A percentile compares a stretch with the other conserved stretches of the same genome.
Evolutionary conservation across 805 yeast species (phyloP).

Genomic region (Pichia cabralensis): DNA sequence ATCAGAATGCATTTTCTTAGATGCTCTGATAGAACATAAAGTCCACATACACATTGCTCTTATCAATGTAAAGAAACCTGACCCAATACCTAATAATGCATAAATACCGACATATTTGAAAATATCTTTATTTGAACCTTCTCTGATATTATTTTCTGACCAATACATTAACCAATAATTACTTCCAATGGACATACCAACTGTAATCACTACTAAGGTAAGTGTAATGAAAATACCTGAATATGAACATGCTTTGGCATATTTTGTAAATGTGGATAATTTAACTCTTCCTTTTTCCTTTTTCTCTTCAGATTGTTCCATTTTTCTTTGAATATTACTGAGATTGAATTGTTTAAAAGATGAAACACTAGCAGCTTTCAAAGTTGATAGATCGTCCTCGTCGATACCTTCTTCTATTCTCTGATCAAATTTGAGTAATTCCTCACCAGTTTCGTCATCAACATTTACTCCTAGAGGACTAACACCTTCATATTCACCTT

Average conservation of each 20-base stretch:
- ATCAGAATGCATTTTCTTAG: slow-evolving; percentile 42
- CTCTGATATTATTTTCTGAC: slow-evolving; percentile 45
- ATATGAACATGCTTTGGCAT: slow-evolving; percentile 50
- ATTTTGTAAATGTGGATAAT: slow-evolving; percentile 40
- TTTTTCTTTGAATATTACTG: slow-evolving; percentile 21
- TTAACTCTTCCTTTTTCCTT: slow-evolving; percentile 54
- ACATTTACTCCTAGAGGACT: slow-evolving; percentile 9
- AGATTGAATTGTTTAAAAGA: slow-evolving; percentile 38
- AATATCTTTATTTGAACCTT: slow-evolving; percentile 34
- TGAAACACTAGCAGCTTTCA: slow-evolving; percentile 57
- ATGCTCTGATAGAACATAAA: slow-evolving; percentile 46
- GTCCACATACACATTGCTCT: slow-evolving; percentile 39
- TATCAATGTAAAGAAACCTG: slow-evolving; percentile 37
- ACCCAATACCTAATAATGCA: slow-evolving; percentile 43
- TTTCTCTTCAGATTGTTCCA: slow-evolving; percentile 41
- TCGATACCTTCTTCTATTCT: slow-evolving; percentile 9
- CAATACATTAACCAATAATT: slow-evolving; percentile 61
- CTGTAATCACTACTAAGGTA: slow-evolving; percentile 23
- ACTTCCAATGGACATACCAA: slow-evolving; percentile 29
- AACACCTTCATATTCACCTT: slow-evolving; percentile 10
- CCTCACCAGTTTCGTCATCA: slow-evolving; percentile 13
- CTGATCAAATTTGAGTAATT: slow-evolving; percentile 8
- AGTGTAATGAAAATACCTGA: slow-evolving; percentile 35
- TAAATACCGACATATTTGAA: slow-evolving; percentile 42
- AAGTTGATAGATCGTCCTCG: slow-evolving; percentile 21